Base-by-base conservation (phyloP, 2,329 filamentous ascomycete species). In the Monosporascus sp. region DNA sequence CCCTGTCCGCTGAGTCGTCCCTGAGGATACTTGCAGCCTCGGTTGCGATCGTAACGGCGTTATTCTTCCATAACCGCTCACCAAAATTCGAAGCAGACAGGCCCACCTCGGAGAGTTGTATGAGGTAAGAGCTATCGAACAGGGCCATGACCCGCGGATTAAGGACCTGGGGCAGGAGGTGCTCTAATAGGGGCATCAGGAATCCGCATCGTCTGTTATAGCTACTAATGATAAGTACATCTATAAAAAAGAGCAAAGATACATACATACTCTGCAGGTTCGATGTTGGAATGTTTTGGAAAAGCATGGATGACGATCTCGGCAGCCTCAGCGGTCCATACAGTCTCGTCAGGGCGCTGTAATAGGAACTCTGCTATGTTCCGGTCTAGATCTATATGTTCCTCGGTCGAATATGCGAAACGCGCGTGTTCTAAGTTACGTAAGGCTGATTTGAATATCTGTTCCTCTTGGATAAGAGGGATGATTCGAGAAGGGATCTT, bases 1-100 rank as follows among this genome's bases (percentile, higher is more conserved):
- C 20, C 18, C 38, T 41, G 17, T 20, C 20, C 22, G 49, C 22
- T 4, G 20, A 37, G 14, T 41, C 20, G 4, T 31, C 37, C 35
- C 39, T 24, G 25, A 37, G 14, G 18, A 38, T n/a, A 14, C 9
- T 43, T 15, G 31, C 22, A 14, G 47, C 51, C 27, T 38, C 5
- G 18, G 47, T 31, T 14, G 47, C 47, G n/a, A 47, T 14, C 7
- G 31, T 45, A 18, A 50, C 45, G 15, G 15, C 41, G 22, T 22
- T 38, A 3, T 6, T 15, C 38, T 55, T 55, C 53, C 53, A 55
- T 17, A 41, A 27, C 18, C 44, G 49, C 9, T 55, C 50, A 6
- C 53, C 38, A 37, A 55, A 47, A 48, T 52, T 52, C 5, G 53
- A 55, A 20, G 50, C 37, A 3, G 53, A 52, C n/a, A 55, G 31